Percentiles rank a stretch among this genome's conserved stretches.
phyloP scores from a whole-genome alignment of 257 asterid genomes.

The Lithospermum erythrorhizon region DNA sequence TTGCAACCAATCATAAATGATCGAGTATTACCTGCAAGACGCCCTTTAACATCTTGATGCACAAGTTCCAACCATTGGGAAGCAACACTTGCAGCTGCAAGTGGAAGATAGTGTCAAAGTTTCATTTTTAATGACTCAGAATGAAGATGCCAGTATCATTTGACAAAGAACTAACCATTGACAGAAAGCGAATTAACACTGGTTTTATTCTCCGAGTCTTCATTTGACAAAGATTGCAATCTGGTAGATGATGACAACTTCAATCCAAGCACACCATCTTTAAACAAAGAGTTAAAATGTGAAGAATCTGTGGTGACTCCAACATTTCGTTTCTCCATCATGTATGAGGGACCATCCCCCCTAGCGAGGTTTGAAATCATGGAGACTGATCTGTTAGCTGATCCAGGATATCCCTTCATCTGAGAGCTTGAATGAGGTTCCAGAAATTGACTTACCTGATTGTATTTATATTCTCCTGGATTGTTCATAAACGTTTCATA shows the following conservation, averaged over 20 bases:
- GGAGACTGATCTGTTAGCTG: constrained; percentile 27
- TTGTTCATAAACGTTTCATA: constrained; percentile 4
- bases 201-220: constrained; percentile 44
- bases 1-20: constrained; percentile 4
- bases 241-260: constrained; percentile 43
- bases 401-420: constrained; percentile 16
- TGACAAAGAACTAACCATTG: constrained; percentile 37
- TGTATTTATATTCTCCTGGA: constrained; percentile 13
- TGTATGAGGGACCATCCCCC: constrained; percentile 21
- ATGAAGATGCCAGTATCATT: neutral
- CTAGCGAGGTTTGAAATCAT: constrained; percentile 19
- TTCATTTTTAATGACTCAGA: neutral
- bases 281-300: constrained; percentile 20
- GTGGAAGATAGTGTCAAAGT: neutral
- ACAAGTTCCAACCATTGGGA: constrained; percentile 96
- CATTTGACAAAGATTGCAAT: constrained; percentile 41
- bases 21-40: constrained; percentile 58
- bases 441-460: constrained; percentile 12
- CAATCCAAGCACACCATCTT: constrained; percentile 40
- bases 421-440: constrained; percentile 24
- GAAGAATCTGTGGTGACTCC: constrained; percentile 22
- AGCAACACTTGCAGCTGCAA: constrained; percentile 86
- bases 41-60: constrained; percentile 74
- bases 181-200: constrained; percentile 64
- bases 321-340: constrained; percentile 20